Conservation (phyloP, 345 rosid genomes). For the Rhizophora mangle region DNA sequence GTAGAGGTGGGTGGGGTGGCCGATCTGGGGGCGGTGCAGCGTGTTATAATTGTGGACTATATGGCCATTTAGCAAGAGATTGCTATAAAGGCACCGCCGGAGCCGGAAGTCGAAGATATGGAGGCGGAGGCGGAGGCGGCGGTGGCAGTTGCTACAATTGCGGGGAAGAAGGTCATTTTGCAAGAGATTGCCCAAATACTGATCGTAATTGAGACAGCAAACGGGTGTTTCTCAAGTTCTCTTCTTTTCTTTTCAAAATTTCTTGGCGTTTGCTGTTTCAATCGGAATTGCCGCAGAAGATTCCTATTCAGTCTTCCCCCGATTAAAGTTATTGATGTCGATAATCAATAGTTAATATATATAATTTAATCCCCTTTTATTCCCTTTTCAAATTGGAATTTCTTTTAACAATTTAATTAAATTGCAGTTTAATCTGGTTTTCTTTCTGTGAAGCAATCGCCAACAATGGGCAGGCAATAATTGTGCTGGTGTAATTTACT, state of each 20-base stretch:
- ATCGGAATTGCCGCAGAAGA: not conserved
- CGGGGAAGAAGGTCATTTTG: slow-evolving; percentile 67
- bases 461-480: no score
- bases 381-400: not conserved
- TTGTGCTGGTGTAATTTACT: no score
- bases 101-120: slow-evolving; percentile 21
- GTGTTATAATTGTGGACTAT: slow-evolving; percentile 59
- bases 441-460: no score
- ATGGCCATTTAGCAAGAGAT: slow-evolving; percentile 61
- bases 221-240: not conserved
- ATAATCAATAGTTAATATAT: slow-evolving; percentile 5
- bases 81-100: slow-evolving; percentile 41
- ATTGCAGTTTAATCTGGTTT: not conserved
- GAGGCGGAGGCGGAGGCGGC: slow-evolving; percentile 13
- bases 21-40: slow-evolving; percentile 26
- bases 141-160: slow-evolving; percentile 50
- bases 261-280: slow-evolving; percentile 2
- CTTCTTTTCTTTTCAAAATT: not conserved
- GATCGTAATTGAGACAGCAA: slow-evolving; percentile 24
- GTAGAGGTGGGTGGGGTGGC: slow-evolving; percentile 33
- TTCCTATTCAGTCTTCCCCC: not conserved
- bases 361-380: not conserved
- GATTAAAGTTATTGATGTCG: slow-evolving; percentile 13
- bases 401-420: slow-evolving; percentile 5
- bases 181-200: slow-evolving; percentile 46